A percentile compares a stretch with the other conserved stretches of the same genome.
Conservation (phyloP, 2,329 filamentous ascomycete genomes). For the Mycosphaerella sp. region DNA sequence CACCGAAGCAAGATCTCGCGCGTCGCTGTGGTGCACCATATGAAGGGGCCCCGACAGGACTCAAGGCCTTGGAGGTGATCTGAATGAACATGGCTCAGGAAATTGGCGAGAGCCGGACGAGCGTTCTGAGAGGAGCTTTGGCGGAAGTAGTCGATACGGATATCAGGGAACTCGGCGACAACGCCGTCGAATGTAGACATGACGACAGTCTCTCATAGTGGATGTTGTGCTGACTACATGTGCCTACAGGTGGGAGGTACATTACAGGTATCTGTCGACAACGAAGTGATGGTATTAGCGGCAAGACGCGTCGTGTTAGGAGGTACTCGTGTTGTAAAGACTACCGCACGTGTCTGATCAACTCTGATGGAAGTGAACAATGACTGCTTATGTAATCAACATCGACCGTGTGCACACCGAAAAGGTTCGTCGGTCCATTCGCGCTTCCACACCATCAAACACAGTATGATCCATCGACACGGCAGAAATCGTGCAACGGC, state of each 20-base stretch:
- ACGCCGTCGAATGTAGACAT: conserved; percentile 77
- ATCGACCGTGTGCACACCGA: too few relatives aligned
- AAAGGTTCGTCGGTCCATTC: too few relatives aligned
- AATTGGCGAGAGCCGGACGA: conserved; percentile 67
- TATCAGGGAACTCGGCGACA: conserved; percentile 69
- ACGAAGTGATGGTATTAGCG: neutral
- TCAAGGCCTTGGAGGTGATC: conserved; percentile 83
- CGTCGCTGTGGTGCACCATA: conserved; percentile 85
- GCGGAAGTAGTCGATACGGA: conserved; percentile 79
- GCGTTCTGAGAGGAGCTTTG: conserved; percentile 36
- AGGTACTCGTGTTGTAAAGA: too few relatives aligned
- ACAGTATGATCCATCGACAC: too few relatives aligned
- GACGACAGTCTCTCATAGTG: conserved; percentile 8
- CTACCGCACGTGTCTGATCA: too few relatives aligned
- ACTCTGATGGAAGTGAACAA: too few relatives aligned
- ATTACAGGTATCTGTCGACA: neutral
- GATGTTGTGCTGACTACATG: conserved; percentile 10
- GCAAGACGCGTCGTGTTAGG: neutral
- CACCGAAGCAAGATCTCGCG: conserved; percentile 65
- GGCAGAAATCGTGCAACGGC: too few relatives aligned
- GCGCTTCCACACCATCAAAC: too few relatives aligned
- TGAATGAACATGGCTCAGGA: conserved; percentile 87
- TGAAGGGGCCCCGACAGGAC: conserved; percentile 66
- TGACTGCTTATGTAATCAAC: too few relatives aligned
- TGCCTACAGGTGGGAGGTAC: neutral